Conservation (phyloP, 495 filamentous ascomycete species). For the Chaetomium tenue region DNA sequence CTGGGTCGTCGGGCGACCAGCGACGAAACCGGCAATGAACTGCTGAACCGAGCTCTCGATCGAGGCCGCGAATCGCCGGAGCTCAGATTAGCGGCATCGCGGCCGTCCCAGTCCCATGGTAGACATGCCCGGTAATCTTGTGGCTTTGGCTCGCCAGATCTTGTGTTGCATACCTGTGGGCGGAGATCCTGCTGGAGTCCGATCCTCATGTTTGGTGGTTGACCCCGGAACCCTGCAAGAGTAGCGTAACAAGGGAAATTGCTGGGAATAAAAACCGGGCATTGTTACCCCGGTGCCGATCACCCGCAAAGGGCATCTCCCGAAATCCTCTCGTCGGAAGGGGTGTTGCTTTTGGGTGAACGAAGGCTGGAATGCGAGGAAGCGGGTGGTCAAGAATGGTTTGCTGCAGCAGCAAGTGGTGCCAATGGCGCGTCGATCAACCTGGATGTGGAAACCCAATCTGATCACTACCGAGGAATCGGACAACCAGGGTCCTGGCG, state of each 20-base stretch:
- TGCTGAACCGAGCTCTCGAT: not conserved
- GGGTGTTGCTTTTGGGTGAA: constrained; percentile 7
- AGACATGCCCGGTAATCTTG: constrained; percentile 4
- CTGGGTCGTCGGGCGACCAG: not conserved
- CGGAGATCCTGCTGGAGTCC: constrained; percentile 9
- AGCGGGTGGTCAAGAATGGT: not conserved
- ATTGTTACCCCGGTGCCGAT: constrained; percentile 7
- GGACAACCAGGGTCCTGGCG: not conserved
- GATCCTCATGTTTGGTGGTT: constrained; percentile 1
- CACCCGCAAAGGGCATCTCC: not conserved
- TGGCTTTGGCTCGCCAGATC: constrained; percentile 14
- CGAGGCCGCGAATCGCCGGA: not conserved
- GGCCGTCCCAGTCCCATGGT: constrained; percentile 13
- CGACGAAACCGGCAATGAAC: not conserved
- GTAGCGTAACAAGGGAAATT: not conserved
- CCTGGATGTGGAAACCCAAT: not conserved
- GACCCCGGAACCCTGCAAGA: not conserved
- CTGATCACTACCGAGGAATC: not conserved
- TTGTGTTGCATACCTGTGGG: constrained; percentile 17
- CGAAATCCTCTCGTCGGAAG: not conserved
- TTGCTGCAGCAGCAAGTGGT: not conserved
- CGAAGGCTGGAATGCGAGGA: not conserved
- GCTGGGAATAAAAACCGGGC: not conserved
- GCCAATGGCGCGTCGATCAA: constrained; percentile 2
- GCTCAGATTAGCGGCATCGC: not conserved